These are phyloP conservation scores for Xylaria venustula DNA, from an alignment of 495 filamentous ascomycete genomes.

Conservation along the genomic window DNA sequence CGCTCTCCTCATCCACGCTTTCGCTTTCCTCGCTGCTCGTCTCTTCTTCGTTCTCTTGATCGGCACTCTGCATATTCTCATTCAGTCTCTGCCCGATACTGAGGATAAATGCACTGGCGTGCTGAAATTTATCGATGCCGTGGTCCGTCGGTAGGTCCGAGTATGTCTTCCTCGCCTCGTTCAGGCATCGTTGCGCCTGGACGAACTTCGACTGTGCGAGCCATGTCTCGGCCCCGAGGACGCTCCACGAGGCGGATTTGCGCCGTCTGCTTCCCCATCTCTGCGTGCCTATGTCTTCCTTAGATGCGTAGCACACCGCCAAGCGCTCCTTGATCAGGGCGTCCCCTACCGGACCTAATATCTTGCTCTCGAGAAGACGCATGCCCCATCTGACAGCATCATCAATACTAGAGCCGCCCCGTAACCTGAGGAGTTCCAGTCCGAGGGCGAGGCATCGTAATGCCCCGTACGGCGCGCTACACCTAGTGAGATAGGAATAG, in stretches of 20 bases:
- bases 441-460: constrained; percentile 73
- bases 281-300: constrained; percentile 61
- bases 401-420: constrained; percentile 77
- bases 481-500: constrained; percentile 89
- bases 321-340: constrained; percentile 81
- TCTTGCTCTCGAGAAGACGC: constrained; percentile 70
- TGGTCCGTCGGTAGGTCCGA: constrained; percentile 55
- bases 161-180: constrained; percentile 70
- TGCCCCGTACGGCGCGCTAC: constrained; percentile 68
- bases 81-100: constrained; percentile 59
- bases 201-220: constrained; percentile 64
- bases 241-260: constrained; percentile 88
- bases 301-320: constrained; percentile 76
- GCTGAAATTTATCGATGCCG: constrained; percentile 51
- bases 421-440: constrained; percentile 75
- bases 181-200: constrained; percentile 68
- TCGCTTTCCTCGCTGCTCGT: constrained; percentile 32
- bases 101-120: constrained; percentile 64
- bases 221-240: constrained; percentile 83
- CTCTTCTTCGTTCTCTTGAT: constrained; percentile 18
- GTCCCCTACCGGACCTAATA: constrained; percentile 71
- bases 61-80: constrained; percentile 42
- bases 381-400: constrained; percentile 85
- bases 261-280: constrained; percentile 67
- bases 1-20: constrained; percentile 59